Evolutionary conservation across 768 basidiomycete species (phyloP).

Genomic region (Podaxis pistillaris): DNA sequence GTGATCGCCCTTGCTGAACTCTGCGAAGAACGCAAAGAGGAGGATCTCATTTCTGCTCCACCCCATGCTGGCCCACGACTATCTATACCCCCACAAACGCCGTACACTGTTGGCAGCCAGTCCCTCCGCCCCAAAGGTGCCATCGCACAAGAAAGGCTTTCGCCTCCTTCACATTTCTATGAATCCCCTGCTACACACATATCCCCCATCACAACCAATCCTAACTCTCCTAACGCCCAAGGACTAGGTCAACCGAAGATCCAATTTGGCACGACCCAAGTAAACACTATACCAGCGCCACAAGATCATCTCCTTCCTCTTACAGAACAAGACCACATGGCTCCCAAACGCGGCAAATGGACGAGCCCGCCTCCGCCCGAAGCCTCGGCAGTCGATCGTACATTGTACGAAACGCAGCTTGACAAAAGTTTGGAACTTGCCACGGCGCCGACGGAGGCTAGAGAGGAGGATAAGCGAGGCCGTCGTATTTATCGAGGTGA

Average conservation of each 20-base stretch:
- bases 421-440: constrained; percentile 67
- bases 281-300: too few species aligned
- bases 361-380: constrained; percentile 82
- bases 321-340: constrained; percentile 72
- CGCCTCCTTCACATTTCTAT: constrained; percentile 52
- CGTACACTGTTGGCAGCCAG: constrained; percentile 66
- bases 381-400: constrained; percentile 64
- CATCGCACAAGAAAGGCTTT: constrained; percentile 39
- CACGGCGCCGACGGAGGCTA: constrained; percentile 34
- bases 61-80: constrained; percentile 28
- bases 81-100: constrained; percentile 64
- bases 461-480: too few species aligned
- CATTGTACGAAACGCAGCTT: constrained; percentile 65
- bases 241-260: not conserved
- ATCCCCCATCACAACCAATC: not conserved
- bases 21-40: constrained; percentile 84
- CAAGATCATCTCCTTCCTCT: not conserved
- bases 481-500: not conserved
- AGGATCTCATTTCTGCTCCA: constrained; percentile 56
- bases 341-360: constrained; percentile 77
- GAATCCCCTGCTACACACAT: constrained; percentile 35
- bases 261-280: not conserved
- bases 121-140: constrained; percentile 50
- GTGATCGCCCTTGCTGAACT: constrained; percentile 82
- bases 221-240: not conserved